These are phyloP conservation scores for Exserohilum turcica DNA, from an alignment of 2,329 filamentous ascomycete genomes.

Conservation along the genomic window DNA sequence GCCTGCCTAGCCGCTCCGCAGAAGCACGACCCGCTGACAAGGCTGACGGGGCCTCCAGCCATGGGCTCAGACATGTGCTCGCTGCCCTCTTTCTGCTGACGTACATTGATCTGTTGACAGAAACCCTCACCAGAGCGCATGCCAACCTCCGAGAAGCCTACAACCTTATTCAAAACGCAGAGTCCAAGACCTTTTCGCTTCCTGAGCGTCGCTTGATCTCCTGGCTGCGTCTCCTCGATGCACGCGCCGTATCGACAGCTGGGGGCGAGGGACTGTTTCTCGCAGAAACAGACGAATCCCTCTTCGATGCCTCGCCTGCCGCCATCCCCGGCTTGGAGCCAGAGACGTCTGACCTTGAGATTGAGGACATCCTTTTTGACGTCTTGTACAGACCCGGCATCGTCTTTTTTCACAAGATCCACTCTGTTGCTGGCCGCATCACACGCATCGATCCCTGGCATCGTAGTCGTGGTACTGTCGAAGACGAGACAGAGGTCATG, in stretches of 20 bases:
- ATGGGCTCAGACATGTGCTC: constrained; percentile 51
- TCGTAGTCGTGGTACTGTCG: constrained; percentile 60
- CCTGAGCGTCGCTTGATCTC: constrained; percentile 57
- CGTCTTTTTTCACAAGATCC: constrained; percentile 63
- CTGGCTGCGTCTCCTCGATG: constrained; percentile 62
- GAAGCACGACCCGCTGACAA: constrained; percentile 21
- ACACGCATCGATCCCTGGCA: constrained; percentile 64
- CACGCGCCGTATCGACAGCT: constrained; percentile 59
- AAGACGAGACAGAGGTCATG: constrained; percentile 65
- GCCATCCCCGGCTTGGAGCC: constrained; percentile 36
- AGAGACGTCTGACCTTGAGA: constrained; percentile 37
- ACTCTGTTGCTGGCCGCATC: constrained; percentile 63
- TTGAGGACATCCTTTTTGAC: constrained; percentile 60
- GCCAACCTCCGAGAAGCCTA: constrained; percentile 58
- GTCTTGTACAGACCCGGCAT: constrained; percentile 62
- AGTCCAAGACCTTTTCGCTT: constrained; percentile 29
- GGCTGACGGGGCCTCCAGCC: constrained; percentile 14
- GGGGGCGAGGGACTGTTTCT: constrained; percentile 62
- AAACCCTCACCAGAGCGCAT: constrained; percentile 30
- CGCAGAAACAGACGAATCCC: constrained; percentile 54
- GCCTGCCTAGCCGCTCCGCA: constrained; percentile 28
- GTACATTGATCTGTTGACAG: constrained; percentile 54
- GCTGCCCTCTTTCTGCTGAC: constrained; percentile 61
- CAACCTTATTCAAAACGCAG: constrained; percentile 49
- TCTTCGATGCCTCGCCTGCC: constrained; percentile 55